Evolutionary conservation across 805 yeast species (phyloP), one percentile per base, ranked within the genome.

Genomic region (Pichia thaimueangensis): DNA sequence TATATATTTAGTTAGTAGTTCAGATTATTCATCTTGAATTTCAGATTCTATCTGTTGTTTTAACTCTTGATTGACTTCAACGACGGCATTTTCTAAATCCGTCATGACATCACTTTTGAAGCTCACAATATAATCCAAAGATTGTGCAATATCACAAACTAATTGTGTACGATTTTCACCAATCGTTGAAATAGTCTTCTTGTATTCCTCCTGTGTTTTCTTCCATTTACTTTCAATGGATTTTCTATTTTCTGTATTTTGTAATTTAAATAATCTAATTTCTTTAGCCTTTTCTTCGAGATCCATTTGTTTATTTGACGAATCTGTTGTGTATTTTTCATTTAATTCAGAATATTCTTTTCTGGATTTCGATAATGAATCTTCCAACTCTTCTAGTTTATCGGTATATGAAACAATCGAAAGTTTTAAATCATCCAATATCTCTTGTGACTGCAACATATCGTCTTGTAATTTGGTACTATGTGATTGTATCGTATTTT

Each of bases 21-120:
- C 27, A 22, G 8, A 30, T 35, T 23, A 40, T 9, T 8, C 37
- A 13, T 27, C 25, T 3, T 11, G 9, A 9, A 30, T 22, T 19
- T 40, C 39, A 17, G 11, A 20, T 11, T 31, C 37, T n/a, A 37
- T 6, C 12, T 42, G 43, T 27, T 39, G 27, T 27, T 43, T 43
- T 15, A 43, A 17, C 30, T 43, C 46, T 5, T 43, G 39, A 10
- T 39, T 39, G 2, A 39, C 43, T 15, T 43, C 46, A n/a, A 8
- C 9, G 6, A 27, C 24, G 7, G 51, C 67, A 29, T 72, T 79
- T 52, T 80, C 86, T 36, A 85, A 66, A 40, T 76, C 71, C 17
- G 72, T 69, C 56, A 85, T 91, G 34, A 84, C 71, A 45, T 73
- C 76, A 48, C 80, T 62, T 62, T 86, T 86, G 63, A 86, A 81